A percentile compares a stretch with the other conserved stretches of the same genome.
These are phyloP conservation scores for Aspergillus tanneri DNA, from an alignment of 2,329 filamentous ascomycete species.

Conservation along the genomic window DNA sequence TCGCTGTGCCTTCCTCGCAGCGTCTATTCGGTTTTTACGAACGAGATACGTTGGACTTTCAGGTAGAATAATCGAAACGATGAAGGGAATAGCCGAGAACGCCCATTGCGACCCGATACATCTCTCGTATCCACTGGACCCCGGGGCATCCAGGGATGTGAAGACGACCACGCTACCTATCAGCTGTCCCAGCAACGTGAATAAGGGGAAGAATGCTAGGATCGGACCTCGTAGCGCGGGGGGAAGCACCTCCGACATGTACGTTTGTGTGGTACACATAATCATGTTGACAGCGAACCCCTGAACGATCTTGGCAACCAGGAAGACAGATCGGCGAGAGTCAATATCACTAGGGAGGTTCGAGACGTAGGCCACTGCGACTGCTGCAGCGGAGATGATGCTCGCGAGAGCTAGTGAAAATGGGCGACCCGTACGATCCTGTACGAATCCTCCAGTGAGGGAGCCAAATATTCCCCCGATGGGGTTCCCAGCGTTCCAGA, in stretches of 20 bases:
- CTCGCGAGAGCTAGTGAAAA: constrained; percentile 38
- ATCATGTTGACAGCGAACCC: constrained; percentile 49
- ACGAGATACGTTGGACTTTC: constrained; percentile 54
- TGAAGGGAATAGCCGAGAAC: constrained; percentile 41
- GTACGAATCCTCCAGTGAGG: constrained; percentile 39
- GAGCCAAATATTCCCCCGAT: constrained; percentile 44
- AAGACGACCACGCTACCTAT: constrained; percentile 48
- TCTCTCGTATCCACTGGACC: constrained; percentile 30
- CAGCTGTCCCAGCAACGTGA: constrained; percentile 51
- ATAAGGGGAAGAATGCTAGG: constrained; percentile 52
- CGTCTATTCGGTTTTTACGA: constrained; percentile 39
- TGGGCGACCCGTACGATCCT: constrained; percentile 44
- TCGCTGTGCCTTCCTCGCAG: constrained; percentile 46
- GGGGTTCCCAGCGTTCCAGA: constrained; percentile 46
- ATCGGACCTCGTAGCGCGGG: constrained; percentile 48
- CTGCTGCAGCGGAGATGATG: constrained; percentile 38
- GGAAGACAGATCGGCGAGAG: constrained; percentile 41
- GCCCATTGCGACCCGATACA: constrained; percentile 30
- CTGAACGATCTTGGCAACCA: constrained; percentile 48
- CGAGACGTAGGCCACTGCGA: constrained; percentile 38
- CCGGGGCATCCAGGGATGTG: constrained; percentile 26
- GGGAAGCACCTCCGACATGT: constrained; percentile 54
- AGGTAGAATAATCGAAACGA: constrained; percentile 48
- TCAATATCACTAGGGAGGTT: constrained; percentile 30
- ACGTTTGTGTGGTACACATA: constrained; percentile 47